Conservation (phyloP, 2,329 filamentous ascomycete genomes). For the Neofusicoccum ribis region DNA sequence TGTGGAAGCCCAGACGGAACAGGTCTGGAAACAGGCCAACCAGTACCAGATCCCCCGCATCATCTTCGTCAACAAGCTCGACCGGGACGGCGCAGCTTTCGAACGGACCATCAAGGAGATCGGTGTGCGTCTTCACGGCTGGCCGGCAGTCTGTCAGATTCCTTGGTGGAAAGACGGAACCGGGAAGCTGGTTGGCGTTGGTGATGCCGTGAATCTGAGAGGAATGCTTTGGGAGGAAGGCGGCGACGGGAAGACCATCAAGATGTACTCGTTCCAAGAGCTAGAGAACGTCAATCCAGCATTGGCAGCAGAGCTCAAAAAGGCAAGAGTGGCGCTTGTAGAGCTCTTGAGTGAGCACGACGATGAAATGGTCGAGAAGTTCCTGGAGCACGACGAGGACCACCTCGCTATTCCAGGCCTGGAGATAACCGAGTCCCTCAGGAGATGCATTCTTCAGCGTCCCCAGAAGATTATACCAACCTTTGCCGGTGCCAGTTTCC, state of each 20-base stretch:
- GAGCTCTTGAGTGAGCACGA: conserved; percentile 88
- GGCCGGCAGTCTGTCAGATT: conserved; percentile 90
- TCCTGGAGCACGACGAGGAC: conserved; percentile 75
- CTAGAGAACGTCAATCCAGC: conserved; percentile 50
- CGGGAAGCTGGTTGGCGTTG: conserved; percentile 77
- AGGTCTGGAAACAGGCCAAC: conserved; percentile 90
- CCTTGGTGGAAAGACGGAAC: conserved; percentile 82
- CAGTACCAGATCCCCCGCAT: conserved; percentile 82
- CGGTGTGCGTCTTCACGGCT: conserved; percentile 73
- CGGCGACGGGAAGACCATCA: conserved; percentile 63
- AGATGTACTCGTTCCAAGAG: conserved; percentile 57
- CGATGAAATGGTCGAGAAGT: conserved; percentile 80
- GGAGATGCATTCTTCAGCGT: conserved; percentile 67
- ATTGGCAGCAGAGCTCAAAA: conserved; percentile 67
- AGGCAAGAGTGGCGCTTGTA: conserved; percentile 74
- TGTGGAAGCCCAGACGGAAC: conserved; percentile 94
- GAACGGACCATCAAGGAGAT: conserved; percentile 83
- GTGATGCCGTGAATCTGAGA: conserved; percentile 75
- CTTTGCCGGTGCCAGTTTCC: conserved; percentile 89
- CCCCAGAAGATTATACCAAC: conserved; percentile 78
- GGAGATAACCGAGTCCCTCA: conserved; percentile 71
- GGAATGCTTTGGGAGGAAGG: conserved; percentile 72
- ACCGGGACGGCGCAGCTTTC: conserved; percentile 80
- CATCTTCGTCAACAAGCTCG: conserved; percentile 81
- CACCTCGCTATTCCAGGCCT: conserved; percentile 65